A percentile compares a stretch with the other conserved stretches of the same genome.
These are phyloP conservation scores for Linaria vulgaris DNA, from an alignment of 257 asterid species.

Conservation along the genomic window DNA sequence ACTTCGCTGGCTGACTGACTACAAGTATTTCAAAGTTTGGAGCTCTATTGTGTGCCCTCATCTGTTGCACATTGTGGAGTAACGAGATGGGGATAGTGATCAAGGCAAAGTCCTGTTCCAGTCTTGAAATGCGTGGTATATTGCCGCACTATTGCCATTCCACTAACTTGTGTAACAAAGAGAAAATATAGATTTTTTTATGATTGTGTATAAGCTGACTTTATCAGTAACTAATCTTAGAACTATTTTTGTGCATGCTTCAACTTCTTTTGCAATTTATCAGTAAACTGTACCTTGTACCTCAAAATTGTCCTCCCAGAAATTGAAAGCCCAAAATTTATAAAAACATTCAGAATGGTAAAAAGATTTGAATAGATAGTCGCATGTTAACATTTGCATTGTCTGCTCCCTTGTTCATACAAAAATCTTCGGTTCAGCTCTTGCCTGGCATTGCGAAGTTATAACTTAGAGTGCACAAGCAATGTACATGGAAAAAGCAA, in stretches of 20 bases:
- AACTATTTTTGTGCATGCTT: not conserved
- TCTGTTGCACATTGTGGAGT: not conserved
- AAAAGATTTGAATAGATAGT: no score
- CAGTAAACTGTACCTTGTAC: no score
- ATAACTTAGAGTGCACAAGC: no score
- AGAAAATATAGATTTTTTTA: not conserved
- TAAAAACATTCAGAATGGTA: no score
- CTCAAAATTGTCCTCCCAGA: no score
- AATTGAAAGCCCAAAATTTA: no score
- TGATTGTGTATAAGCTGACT: constrained; percentile 17
- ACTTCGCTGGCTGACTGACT: not conserved
- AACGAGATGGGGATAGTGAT: not conserved
- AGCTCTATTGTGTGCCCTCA: not conserved
- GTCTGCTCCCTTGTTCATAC: no score
- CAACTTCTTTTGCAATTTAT: not conserved
- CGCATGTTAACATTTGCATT: no score
- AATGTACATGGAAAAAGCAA: no score
- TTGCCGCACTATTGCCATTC: not conserved
- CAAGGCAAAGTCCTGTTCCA: not conserved
- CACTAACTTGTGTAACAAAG: not conserved
- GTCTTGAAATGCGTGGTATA: not conserved
- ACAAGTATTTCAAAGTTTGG: not conserved
- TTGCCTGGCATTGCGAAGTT: no score
- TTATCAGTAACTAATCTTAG: not conserved
- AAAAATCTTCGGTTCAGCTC: no score